These are phyloP conservation scores for Syncephalastrum contaminatum DNA, from an alignment of 371 early-diverging fungal species.

Conservation along the genomic window DNA sequence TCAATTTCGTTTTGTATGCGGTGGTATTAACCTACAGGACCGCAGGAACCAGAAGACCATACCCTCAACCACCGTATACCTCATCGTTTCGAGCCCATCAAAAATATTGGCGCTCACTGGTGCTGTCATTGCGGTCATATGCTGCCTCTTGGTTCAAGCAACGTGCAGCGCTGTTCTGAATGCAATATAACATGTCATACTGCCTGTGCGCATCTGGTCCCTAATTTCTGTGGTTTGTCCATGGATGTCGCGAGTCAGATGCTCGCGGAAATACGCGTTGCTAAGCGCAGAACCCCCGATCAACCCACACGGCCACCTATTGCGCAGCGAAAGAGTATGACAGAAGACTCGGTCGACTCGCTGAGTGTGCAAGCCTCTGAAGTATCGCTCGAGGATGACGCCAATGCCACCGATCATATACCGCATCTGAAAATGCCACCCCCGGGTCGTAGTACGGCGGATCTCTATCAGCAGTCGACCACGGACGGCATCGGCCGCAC, in stretches of 20 bases:
- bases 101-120: constrained; percentile 84
- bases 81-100: constrained; percentile 83
- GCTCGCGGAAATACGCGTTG: constrained; percentile 71
- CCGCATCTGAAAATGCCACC: constrained; percentile 16
- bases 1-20: background rate
- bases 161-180: constrained; percentile 68
- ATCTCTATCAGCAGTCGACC: constrained; percentile 6
- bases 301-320: constrained; percentile 1
- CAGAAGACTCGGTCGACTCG: constrained; percentile 6
- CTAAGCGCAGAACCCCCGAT: constrained; percentile 33
- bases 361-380: constrained; percentile 11
- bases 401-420: background rate
- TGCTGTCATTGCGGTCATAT: constrained; percentile 97
- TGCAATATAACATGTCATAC: constrained; percentile 84
- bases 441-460: constrained; percentile 14
- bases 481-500: too few relatives aligned
- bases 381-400: background rate
- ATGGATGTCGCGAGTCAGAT: constrained; percentile 83
- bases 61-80: constrained; percentile 88
- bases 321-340: constrained; percentile 4
- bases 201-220: constrained; percentile 82
- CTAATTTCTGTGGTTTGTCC: constrained; percentile 92
- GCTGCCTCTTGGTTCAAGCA: constrained; percentile 80
- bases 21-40: background rate
- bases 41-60: constrained; percentile 56